Evolutionary conservation across 108 stramenopile genomes (phyloP).

Genomic region (Cyclotella distinguenda): DNA sequence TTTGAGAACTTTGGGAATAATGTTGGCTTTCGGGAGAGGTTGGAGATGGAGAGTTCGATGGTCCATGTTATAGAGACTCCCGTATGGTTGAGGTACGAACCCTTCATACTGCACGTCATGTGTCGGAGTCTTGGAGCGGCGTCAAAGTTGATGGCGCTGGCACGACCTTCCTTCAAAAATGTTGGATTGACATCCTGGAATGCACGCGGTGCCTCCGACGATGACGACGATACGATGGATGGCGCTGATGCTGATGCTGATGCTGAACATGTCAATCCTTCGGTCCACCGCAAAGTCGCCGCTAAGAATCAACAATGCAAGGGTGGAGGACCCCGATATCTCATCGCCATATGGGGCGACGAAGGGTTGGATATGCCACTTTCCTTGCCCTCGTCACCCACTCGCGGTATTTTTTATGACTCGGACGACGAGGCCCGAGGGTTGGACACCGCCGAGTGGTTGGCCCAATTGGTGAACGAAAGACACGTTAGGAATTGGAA

Average conservation of each 20-base stretch:
- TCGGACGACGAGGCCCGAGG: slow-evolving; percentile 9
- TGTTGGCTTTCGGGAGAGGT: slow-evolving; percentile 15
- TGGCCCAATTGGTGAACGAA: slow-evolving; percentile 78
- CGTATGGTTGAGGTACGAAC: slow-evolving; percentile 83
- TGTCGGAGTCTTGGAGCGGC: slow-evolving; percentile 75
- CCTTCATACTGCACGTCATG: slow-evolving; percentile 88
- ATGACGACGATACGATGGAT: slow-evolving; percentile 3
- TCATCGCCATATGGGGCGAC: slow-evolving; percentile 88
- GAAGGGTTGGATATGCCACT: slow-evolving; percentile 91
- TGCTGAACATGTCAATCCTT: neutral
- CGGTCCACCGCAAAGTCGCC: neutral
- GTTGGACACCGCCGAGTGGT: slow-evolving; percentile 54
- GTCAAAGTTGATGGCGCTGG: slow-evolving; percentile 67
- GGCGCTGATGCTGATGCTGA: slow-evolving; percentile 5
- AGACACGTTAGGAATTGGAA: slow-evolving; percentile 83
- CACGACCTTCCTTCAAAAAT: slow-evolving; percentile 86
- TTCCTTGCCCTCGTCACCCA: slow-evolving; percentile 29
- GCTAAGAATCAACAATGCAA: slow-evolving; percentile 40
- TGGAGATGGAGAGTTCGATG: slow-evolving; percentile 1
- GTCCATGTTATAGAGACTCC: slow-evolving; percentile 2
- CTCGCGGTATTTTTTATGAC: slow-evolving; percentile 33
- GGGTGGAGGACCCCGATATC: slow-evolving; percentile 50
- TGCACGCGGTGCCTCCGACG: neutral
- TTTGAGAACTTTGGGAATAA: slow-evolving; percentile 58
- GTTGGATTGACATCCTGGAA: slow-evolving; percentile 85